These are phyloP conservation scores for Quercus aquifolioides DNA, from an alignment of 306 rosid genomes.

Conservation along the genomic window DNA sequence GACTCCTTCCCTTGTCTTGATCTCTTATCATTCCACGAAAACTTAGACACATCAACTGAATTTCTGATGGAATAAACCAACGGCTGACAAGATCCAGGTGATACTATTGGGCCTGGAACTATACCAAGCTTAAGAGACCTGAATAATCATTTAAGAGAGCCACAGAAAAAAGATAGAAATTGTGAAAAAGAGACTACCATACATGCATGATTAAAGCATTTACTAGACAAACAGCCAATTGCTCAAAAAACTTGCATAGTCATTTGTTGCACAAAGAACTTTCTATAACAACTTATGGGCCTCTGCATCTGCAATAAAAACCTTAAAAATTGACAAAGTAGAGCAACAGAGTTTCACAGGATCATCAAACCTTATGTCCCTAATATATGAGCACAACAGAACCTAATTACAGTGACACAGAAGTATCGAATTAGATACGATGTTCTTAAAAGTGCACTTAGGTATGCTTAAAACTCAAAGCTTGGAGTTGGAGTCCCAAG, in stretches of 20 bases:
- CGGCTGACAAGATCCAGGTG: slow-evolving; percentile 76
- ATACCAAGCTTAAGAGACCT: slow-evolving; percentile 97
- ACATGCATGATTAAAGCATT: slow-evolving; percentile 11
- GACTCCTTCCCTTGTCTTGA: slow-evolving; percentile 98
- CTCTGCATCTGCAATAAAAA: background rate
- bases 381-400: background rate
- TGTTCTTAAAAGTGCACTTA: background rate
- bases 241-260: slow-evolving; percentile 4
- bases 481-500: no score
- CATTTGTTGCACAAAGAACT: background rate
- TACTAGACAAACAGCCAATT: slow-evolving; percentile 3
- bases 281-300: background rate
- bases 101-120: slow-evolving; percentile 58
- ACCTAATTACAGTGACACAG: background rate
- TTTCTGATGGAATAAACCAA: slow-evolving; percentile 56
- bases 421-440: slow-evolving; percentile 1
- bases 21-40: slow-evolving; percentile 94
- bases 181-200: background rate
- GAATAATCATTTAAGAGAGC: slow-evolving; percentile 26
- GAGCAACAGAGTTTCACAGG: background rate
- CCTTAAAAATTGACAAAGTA: background rate
- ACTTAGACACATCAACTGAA: slow-evolving; percentile 73
- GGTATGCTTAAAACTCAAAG: no score
- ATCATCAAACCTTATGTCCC: background rate
- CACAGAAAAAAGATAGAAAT: slow-evolving; percentile 1